These are phyloP conservation scores for Lactarius hatsudake DNA, from an alignment of 768 basidiomycete species.

Conservation along the genomic window DNA sequence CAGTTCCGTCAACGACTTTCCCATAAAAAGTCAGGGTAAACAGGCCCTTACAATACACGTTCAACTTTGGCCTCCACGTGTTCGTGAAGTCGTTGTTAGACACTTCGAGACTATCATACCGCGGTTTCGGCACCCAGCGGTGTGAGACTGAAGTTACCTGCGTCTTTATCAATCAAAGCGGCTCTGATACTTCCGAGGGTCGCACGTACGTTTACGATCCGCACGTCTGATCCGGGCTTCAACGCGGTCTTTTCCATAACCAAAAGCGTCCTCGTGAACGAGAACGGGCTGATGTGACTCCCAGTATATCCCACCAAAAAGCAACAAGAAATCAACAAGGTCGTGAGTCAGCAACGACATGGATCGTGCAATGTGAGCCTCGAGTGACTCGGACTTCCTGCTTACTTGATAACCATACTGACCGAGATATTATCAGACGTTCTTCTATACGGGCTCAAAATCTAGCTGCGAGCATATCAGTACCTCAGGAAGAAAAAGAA, in stretches of 20 bases:
- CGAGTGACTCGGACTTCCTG: constrained; percentile 18
- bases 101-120: constrained; percentile 29
- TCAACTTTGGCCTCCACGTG: constrained; percentile 21
- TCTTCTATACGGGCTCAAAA: constrained; percentile 22
- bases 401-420: constrained; percentile 46
- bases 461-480: constrained; percentile 12
- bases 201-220: constrained; percentile 52
- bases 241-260: constrained; percentile 49
- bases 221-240: constrained; percentile 51
- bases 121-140: constrained; percentile 12
- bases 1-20: not conserved
- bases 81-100: constrained; percentile 31
- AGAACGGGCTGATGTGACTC: constrained; percentile 54
- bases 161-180: not conserved
- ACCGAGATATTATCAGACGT: constrained; percentile 24
- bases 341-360: not conserved
- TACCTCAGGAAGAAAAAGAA: too few relatives aligned
- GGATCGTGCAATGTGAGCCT: not conserved
- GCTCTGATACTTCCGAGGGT: not conserved
- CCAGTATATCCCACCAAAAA: constrained; percentile 2
- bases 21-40: not conserved
- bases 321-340: constrained; percentile 1
- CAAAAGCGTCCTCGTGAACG: constrained; percentile 52
- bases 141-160: constrained; percentile 28
- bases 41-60: constrained; percentile 26